Percentiles rank a stretch among this genome's conserved stretches.
phyloP scores from a whole-genome alignment of 2,329 filamentous ascomycete species.

The Claviceps pazoutovae region DNA sequence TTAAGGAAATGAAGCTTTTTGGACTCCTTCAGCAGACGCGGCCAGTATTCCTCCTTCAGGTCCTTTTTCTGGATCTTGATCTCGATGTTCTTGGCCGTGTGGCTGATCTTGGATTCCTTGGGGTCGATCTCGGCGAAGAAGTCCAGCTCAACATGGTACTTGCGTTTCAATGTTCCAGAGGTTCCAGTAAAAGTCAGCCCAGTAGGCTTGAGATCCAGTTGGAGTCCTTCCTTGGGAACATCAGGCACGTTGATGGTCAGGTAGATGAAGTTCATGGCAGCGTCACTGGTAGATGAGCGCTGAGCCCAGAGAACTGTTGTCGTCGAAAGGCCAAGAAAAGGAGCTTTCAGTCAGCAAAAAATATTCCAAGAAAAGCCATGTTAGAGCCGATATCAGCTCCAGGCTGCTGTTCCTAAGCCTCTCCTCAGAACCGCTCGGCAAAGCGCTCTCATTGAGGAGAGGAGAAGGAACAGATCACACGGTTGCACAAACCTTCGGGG shows the following conservation, averaged over 20 bases:
- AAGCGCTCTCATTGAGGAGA: no score
- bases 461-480: not conserved
- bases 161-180: conserved; percentile 71
- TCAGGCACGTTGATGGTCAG: conserved; percentile 84
- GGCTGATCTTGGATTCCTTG: conserved; percentile 69
- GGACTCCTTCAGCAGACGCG: conserved; percentile 76
- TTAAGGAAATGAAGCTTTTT: conserved; percentile 92
- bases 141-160: conserved; percentile 74
- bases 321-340: not conserved
- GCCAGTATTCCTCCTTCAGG: conserved; percentile 88
- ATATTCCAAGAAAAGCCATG: not conserved
- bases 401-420: not conserved
- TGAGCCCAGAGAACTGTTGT: conserved; percentile 86
- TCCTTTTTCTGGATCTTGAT: conserved; percentile 96
- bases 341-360: not conserved
- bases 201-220: conserved; percentile 70
- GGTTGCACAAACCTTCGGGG: conserved; percentile 23
- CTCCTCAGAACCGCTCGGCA: not conserved
- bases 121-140: conserved; percentile 87
- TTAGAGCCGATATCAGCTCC: not conserved
- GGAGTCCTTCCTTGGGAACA: conserved; percentile 58
- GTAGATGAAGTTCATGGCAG: conserved; percentile 88
- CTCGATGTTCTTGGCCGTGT: conserved; percentile 79
- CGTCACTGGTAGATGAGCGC: conserved; percentile 69
- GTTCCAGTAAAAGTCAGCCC: conserved; percentile 69